phyloP scores from a whole-genome alignment of 495 filamentous ascomycete genomes.

The Penicillium flavigenum region DNA sequence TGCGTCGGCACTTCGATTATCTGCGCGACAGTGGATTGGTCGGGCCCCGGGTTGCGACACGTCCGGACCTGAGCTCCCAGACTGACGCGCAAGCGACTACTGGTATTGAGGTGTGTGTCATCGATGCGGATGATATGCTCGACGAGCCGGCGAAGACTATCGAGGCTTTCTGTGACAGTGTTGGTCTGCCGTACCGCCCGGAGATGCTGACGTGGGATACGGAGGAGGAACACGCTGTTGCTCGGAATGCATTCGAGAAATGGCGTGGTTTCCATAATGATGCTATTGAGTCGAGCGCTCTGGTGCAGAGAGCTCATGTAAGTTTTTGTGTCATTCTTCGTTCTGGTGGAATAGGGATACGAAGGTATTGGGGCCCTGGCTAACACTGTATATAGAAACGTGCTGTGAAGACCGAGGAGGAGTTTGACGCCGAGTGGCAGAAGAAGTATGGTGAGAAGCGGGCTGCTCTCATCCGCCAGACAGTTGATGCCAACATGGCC shows the following conservation, averaged over 20 bases:
- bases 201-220: constrained; percentile 83
- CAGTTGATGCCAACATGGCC: constrained; percentile 74
- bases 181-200: constrained; percentile 67
- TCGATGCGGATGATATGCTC: constrained; percentile 93
- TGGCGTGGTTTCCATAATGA: constrained; percentile 97
- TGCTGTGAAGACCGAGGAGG: constrained; percentile 59
- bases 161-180: constrained; percentile 71
- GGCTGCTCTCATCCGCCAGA: constrained; percentile 70
- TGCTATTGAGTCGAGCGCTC: constrained; percentile 72
- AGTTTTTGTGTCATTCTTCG: constrained; percentile 36
- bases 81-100: constrained; percentile 9
- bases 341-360: neutral
- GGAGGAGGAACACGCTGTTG: constrained; percentile 62
- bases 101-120: constrained; percentile 68
- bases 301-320: constrained; percentile 73
- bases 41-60: constrained; percentile 57
- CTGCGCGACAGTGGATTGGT: constrained; percentile 61
- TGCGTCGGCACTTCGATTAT: constrained; percentile 82
- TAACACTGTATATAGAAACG: constrained; percentile 47
- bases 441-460: constrained; percentile 79
- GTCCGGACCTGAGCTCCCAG: constrained; percentile 28
- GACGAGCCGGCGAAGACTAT: constrained; percentile 74
- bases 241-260: constrained; percentile 78
- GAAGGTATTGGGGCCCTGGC: neutral
- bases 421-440: constrained; percentile 75